Conservation (phyloP, 2,329 filamentous ascomycete species). For the Calonectria pauciramosa region DNA sequence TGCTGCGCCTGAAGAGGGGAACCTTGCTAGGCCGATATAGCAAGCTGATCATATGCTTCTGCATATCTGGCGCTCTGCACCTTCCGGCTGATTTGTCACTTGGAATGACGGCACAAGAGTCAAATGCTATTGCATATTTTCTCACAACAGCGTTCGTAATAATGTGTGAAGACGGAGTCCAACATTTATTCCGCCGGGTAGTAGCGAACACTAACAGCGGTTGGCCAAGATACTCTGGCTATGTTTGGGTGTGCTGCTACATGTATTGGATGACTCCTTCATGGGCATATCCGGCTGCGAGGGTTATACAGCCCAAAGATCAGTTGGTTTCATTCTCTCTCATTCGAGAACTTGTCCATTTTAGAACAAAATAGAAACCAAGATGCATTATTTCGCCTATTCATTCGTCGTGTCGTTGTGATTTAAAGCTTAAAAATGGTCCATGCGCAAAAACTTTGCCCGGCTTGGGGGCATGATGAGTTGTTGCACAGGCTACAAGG, state of each 20-base stretch:
- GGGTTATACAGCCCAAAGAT: slow-evolving; percentile 29
- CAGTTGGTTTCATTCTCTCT: slow-evolving; percentile 26
- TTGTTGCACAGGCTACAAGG: not conserved
- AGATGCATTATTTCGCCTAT: not conserved
- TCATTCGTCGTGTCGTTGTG: not conserved
- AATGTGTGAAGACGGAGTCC: slow-evolving; percentile 34
- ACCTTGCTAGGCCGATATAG: slow-evolving; percentile 27
- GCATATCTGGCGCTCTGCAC: slow-evolving; percentile 35
- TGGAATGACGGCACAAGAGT: slow-evolving; percentile 29
- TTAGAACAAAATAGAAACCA: not conserved
- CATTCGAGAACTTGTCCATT: not conserved
- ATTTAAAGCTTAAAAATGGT: not conserved
- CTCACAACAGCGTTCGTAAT: slow-evolving; percentile 30
- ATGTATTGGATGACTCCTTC: slow-evolving; percentile 41
- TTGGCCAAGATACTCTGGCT: slow-evolving; percentile 24
- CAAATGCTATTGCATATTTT: slow-evolving; percentile 31
- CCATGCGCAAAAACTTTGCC: not conserved
- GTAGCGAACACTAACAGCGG: not conserved
- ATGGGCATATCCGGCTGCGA: slow-evolving; percentile 37
- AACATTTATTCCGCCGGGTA: not conserved
- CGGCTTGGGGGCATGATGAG: not conserved
- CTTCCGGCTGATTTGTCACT: slow-evolving; percentile 31
- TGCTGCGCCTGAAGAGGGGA: slow-evolving; percentile 24
- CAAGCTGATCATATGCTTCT: slow-evolving; percentile 35
- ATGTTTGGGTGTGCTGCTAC: slow-evolving; percentile 31